Conservation (phyloP, 2,329 filamentous ascomycete genomes). For the Colletotrichum cereale region DNA sequence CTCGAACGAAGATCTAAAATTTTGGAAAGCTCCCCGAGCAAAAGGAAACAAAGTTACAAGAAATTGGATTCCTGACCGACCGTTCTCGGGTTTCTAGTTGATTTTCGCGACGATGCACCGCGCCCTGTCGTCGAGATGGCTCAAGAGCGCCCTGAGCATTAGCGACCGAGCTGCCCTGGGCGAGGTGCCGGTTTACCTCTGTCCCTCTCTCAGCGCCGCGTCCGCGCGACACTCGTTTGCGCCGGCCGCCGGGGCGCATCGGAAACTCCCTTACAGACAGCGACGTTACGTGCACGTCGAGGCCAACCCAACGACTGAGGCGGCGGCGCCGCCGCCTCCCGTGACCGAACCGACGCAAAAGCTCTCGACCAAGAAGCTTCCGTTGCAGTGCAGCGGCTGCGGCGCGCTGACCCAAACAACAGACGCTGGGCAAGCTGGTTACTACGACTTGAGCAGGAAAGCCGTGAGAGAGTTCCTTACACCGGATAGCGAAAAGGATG, state of each 20-base stretch:
- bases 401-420: conserved; percentile 72
- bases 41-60: background rate
- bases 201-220: conserved; percentile 48
- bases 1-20: conserved; percentile 23
- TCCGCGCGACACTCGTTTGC: conserved; percentile 28
- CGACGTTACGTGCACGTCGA: conserved; percentile 47
- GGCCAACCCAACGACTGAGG: conserved; percentile 1
- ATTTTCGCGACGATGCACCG: conserved; percentile 55
- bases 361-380: conserved; percentile 52
- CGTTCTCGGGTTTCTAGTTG: background rate
- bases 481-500: conserved; percentile 45
- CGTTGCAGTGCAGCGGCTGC: conserved; percentile 72
- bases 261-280: conserved; percentile 35
- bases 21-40: conserved; percentile 11
- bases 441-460: conserved; percentile 66
- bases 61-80: background rate
- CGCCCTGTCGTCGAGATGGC: conserved; percentile 56
- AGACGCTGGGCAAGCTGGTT: conserved; percentile 65
- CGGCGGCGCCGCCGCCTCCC: background rate
- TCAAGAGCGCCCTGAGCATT: conserved; percentile 58
- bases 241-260: conserved; percentile 40
- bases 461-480: conserved; percentile 63
- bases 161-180: conserved; percentile 51
- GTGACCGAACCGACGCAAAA: conserved; percentile 8
- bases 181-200: conserved; percentile 62